Evolutionary conservation across 495 filamentous ascomycete species (phyloP).

Genomic region (Podospora sp.): DNA sequence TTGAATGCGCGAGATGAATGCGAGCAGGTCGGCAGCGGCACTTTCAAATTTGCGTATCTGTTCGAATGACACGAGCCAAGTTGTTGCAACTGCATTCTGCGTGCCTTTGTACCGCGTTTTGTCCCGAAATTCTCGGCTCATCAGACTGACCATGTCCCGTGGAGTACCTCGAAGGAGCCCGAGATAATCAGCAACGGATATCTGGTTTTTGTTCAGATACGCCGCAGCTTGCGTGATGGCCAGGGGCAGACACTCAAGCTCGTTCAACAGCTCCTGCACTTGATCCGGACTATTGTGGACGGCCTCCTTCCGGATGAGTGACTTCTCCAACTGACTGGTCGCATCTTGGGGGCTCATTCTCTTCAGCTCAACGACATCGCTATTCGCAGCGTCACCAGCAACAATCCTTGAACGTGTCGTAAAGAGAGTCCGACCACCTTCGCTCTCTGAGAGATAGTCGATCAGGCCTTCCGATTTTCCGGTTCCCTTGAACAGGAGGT

Average conservation of each 20-base stretch:
- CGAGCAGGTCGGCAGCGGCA: constrained; percentile 42
- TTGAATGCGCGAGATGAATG: constrained; percentile 46
- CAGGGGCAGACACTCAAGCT: constrained; percentile 47
- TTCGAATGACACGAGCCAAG: constrained; percentile 55
- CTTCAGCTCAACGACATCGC: constrained; percentile 32
- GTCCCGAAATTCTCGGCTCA: constrained; percentile 57
- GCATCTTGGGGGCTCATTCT: constrained; percentile 36
- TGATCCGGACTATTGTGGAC: constrained; percentile 6
- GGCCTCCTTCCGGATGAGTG: constrained; percentile 21
- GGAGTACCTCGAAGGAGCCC: constrained; percentile 46
- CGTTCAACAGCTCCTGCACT: constrained; percentile 31
- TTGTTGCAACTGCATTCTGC: constrained; percentile 56
- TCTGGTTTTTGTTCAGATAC: constrained; percentile 48
- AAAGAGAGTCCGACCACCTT: constrained; percentile 36
- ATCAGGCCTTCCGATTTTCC: constrained; percentile 22
- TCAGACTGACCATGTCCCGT: constrained; percentile 40
- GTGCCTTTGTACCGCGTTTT: constrained; percentile 43
- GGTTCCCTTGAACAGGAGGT: constrained; percentile 21
- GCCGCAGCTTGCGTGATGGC: constrained; percentile 52
- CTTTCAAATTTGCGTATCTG: constrained; percentile 42
- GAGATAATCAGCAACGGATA: constrained; percentile 47
- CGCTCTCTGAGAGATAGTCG: constrained; percentile 39
- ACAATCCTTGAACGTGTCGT: constrained; percentile 39
- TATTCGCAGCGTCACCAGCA: constrained; percentile 27
- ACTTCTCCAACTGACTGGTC: constrained; percentile 21